These are phyloP conservation scores for Penicillium sp. DNA, from an alignment of 2,329 filamentous ascomycete genomes.

Conservation along the genomic window DNA sequence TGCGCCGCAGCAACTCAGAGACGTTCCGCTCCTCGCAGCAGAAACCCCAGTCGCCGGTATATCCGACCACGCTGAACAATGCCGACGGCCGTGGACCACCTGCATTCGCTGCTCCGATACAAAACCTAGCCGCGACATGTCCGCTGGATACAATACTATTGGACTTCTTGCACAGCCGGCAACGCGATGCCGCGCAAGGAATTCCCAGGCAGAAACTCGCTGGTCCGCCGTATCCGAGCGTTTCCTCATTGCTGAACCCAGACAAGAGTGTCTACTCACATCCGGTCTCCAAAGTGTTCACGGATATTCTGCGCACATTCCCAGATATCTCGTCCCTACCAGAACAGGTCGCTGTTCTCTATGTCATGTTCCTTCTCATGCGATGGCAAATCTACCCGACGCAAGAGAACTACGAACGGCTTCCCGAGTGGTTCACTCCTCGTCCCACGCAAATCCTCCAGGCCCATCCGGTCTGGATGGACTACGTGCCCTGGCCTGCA, in stretches of 20 bases:
- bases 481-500: conserved; percentile 76
- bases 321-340: conserved; percentile 76
- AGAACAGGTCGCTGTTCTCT: conserved; percentile 79
- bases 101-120: conserved; percentile 49
- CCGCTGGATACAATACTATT: conserved; percentile 77
- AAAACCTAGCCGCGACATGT: conserved; percentile 70
- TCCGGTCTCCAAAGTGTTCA: conserved; percentile 80
- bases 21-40: conserved; percentile 24
- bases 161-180: conserved; percentile 73
- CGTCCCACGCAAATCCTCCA: conserved; percentile 65
- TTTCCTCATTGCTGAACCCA: conserved; percentile 76
- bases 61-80: conserved; percentile 26
- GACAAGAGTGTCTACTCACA: conserved; percentile 65
- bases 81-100: conserved; percentile 29
- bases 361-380: conserved; percentile 85
- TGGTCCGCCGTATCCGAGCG: conserved; percentile 77
- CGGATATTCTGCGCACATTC: conserved; percentile 82
- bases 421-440: conserved; percentile 74
- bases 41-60: conserved; percentile 23
- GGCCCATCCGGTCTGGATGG: conserved; percentile 78
- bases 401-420: conserved; percentile 73
- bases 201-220: conserved; percentile 66
- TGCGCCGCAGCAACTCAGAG: conserved; percentile 33
- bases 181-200: conserved; percentile 67
- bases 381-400: conserved; percentile 82